These are phyloP conservation scores for Aaosphaeria arxii DNA, from an alignment of 2,329 filamentous ascomycete species.

Conservation along the genomic window DNA sequence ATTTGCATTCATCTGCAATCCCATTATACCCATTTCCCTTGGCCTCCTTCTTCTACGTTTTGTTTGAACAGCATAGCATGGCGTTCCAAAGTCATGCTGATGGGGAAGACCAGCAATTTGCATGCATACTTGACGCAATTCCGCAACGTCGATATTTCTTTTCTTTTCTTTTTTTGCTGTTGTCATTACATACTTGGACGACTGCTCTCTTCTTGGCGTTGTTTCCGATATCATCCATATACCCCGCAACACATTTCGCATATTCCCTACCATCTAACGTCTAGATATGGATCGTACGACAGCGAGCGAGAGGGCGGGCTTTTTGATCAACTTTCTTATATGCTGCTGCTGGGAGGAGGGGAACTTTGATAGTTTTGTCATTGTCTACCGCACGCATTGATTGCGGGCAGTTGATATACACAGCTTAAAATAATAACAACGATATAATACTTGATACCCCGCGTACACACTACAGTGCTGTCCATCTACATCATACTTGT, in stretches of 20 bases:
- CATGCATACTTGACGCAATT: background rate
- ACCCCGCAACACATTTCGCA: background rate
- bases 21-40: background rate
- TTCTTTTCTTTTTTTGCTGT: background rate
- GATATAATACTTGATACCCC: no score
- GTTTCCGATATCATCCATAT: background rate
- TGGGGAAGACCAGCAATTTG: background rate
- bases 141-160: background rate
- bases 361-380: no score
- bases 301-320: no score
- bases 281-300: no score
- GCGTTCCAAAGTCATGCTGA: background rate
- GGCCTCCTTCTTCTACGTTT: background rate
- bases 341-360: no score
- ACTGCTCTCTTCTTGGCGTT: background rate
- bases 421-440: no score
- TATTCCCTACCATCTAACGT: background rate
- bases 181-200: background rate
- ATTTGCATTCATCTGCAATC: background rate
- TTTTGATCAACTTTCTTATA: no score
- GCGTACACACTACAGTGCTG: no score
- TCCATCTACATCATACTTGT: no score
- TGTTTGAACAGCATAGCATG: background rate
- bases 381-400: no score
- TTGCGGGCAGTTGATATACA: no score